Evolutionary conservation across 169 alveolate genomes (phyloP), one percentile per base, ranked within the genome.

Genomic region (Cryptosporidium ubiquitum): DNA sequence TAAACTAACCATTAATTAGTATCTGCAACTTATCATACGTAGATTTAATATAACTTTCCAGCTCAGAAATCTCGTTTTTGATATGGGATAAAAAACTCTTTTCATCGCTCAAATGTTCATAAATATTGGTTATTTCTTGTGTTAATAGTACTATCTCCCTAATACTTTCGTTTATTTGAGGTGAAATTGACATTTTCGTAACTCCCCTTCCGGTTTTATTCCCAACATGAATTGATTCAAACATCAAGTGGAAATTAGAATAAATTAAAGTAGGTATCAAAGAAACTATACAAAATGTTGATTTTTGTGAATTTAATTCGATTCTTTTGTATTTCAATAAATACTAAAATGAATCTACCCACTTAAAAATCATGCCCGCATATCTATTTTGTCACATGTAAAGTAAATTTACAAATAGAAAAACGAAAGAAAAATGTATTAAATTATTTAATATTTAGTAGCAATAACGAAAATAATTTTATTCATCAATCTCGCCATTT

Each of bases 51-150:
- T 52, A 73, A n/a, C 39, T 40, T 4, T 73, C 85, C 23, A 73
- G 44, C 14, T 79, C 89, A 29, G 2, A 3, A 31, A 64, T 79
- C 29, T 64, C 89, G 10, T 44, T 26, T 18, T 18, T 37, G 0
- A 79, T 61, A 6, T 42, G 42, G 37, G 44, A 35, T 29, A 73
- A n/a, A 29, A 73, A 18, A 73, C n/a, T 31, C 5, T 35, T 37
- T 40, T 73, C 85, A 18, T 33, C 49, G 12, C 12, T 20, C 12
- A 42, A 69, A 23, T 44, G 0, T 14, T 79, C 89, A 64, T 60
- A 79, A 35, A 79, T 39, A 79, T 23, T 61, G 7, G 89, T 20
- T 51, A 73, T 57, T 20, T 79, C 89, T 23, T 79, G 89, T 10
- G 68, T 61, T 16, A 79, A n/a, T 29, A 61, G 55, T 40, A 42